These are phyloP conservation scores for Cydonia oblonga DNA, from an alignment of 331 rosid species.

Conservation along the genomic window DNA sequence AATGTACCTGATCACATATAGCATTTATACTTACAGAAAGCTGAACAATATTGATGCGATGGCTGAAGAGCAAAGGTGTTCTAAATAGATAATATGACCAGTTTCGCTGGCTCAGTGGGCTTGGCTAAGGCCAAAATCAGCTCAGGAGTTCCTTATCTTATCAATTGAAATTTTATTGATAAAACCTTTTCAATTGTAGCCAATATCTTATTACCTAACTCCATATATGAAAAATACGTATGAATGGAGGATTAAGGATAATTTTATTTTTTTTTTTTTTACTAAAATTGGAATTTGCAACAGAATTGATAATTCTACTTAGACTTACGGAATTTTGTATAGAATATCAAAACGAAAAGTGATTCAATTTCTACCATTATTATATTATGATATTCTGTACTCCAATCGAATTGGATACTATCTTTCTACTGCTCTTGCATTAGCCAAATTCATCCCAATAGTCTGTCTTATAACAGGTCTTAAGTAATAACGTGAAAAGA, in stretches of 20 bases:
- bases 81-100: not conserved
- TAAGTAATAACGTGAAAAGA: slow-evolving; percentile 2
- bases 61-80: not conserved
- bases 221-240: no score
- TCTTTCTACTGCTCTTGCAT: not conserved
- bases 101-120: not conserved
- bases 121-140: not conserved
- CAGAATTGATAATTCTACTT: no score
- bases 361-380: no score
- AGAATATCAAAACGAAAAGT: no score
- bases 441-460: not conserved
- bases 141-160: not conserved
- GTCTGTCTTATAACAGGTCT: not conserved
- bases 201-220: not conserved
- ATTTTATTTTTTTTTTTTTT: no score
- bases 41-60: not conserved
- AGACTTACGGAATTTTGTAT: no score
- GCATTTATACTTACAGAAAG: not conserved
- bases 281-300: no score
- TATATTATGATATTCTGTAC: no score
- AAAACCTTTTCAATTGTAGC: not conserved
- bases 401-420: not conserved
- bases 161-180: not conserved
- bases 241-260: no score
- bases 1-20: slow-evolving; percentile 56